These are phyloP conservation scores for Eucalyptus polyanthemos DNA, from an alignment of 345 rosid species.

Conservation along the genomic window DNA sequence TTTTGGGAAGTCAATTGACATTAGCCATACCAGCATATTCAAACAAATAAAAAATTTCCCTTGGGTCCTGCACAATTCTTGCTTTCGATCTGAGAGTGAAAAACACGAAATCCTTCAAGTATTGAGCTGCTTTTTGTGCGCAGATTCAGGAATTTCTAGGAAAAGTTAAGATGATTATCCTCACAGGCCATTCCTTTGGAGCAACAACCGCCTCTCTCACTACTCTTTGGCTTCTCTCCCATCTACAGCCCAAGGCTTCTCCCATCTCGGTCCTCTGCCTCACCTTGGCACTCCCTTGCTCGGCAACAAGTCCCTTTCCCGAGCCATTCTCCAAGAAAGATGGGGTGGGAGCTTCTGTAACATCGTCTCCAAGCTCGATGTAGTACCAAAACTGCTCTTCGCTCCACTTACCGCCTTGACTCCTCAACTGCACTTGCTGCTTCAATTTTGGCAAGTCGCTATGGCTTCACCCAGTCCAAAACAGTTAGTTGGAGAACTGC, in stretches of 20 bases:
- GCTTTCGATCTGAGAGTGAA: background rate
- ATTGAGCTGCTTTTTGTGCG: background rate
- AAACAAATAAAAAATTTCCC: background rate
- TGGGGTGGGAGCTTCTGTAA: conserved; percentile 59
- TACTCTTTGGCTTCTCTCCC: conserved; percentile 67
- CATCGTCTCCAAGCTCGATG: conserved; percentile 47
- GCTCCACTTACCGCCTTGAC: conserved; percentile 11
- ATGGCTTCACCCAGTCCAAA: conserved; percentile 4
- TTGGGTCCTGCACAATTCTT: background rate
- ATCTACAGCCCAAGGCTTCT: conserved; percentile 6
- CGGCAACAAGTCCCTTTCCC: conserved; percentile 48
- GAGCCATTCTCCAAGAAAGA: background rate
- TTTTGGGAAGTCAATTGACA: background rate
- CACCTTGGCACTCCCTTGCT: conserved; percentile 88
- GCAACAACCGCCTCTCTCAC: conserved; percentile 60
- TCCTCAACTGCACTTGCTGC: conserved; percentile 5
- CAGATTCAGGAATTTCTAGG: conserved; percentile 23
- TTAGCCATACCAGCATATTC: background rate
- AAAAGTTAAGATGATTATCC: conserved; percentile 32
- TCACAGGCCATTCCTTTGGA: conserved; percentile 75
- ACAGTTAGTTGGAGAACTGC: conserved; percentile 2
- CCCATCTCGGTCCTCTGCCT: conserved; percentile 38
- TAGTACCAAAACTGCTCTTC: conserved; percentile 43
- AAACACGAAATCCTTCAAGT: rapidly evolving
- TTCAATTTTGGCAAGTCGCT: background rate